phyloP scores from a whole-genome alignment of 2,329 filamentous ascomycete genomes.

The Setomelanomma holmii region DNA sequence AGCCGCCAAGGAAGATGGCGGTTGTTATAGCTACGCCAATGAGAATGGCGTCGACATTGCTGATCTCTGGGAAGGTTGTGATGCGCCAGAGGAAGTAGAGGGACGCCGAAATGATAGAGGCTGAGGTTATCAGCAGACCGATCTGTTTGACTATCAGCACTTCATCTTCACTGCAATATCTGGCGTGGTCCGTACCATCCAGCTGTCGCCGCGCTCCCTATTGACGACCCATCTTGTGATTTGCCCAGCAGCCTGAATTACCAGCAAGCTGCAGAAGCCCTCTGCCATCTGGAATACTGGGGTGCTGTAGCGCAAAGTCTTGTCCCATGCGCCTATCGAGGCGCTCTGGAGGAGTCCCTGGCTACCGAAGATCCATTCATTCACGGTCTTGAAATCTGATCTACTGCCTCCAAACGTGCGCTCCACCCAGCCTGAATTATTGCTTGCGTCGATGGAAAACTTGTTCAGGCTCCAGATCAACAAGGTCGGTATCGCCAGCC shows the following conservation, averaged over 20 bases:
- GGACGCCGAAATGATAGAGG: constrained; percentile 89
- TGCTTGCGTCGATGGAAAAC: constrained; percentile 88
- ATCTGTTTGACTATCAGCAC: constrained; percentile 69
- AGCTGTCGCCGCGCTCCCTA: constrained; percentile 88
- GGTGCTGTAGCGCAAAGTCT: constrained; percentile 84
- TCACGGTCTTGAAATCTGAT: constrained; percentile 69
- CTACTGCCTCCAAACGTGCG: constrained; percentile 74
- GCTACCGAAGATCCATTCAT: constrained; percentile 87
- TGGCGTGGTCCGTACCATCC: constrained; percentile 84
- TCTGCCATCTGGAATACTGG: constrained; percentile 94
- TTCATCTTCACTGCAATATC: too few species aligned
- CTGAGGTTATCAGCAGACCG: constrained; percentile 82
- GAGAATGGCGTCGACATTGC: constrained; percentile 88
- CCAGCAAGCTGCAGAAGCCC: constrained; percentile 93
- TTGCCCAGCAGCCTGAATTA: constrained; percentile 94
- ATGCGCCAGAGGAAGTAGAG: constrained; percentile 97
- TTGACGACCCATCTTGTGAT: constrained; percentile 96
- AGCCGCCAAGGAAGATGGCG: constrained; percentile 88
- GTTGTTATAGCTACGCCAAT: constrained; percentile 94
- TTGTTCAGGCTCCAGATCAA: constrained; percentile 96
- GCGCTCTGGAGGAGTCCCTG: constrained; percentile 81
- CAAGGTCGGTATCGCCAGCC: constrained; percentile 82
- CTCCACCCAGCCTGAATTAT: constrained; percentile 76
- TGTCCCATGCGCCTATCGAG: constrained; percentile 88
- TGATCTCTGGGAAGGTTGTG: constrained; percentile 89